These are phyloP conservation scores for Leptographium galeiforme DNA, from an alignment of 2,329 filamentous ascomycete genomes.

Conservation along the genomic window DNA sequence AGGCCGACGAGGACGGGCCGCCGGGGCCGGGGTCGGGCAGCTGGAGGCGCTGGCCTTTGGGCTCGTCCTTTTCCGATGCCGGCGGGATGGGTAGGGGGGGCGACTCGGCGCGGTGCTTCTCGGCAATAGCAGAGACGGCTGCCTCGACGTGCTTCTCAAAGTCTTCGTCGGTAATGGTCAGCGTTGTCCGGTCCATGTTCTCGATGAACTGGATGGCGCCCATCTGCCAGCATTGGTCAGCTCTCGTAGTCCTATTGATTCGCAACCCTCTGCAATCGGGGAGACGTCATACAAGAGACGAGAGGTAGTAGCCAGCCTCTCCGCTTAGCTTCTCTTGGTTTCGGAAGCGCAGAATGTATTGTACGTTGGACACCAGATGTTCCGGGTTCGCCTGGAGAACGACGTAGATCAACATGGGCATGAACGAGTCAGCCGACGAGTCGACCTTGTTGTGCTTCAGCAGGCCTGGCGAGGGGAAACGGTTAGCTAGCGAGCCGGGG, in stretches of 20 bases:
- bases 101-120: conserved; percentile 56
- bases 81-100: conserved; percentile 26
- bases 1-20: conserved; percentile 31
- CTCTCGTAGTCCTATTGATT: too few species aligned
- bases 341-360: conserved; percentile 92
- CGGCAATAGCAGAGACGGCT: conserved; percentile 88
- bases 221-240: conserved; percentile 37
- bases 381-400: conserved; percentile 90
- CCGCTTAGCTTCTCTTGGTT: conserved; percentile 95
- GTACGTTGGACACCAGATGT: conserved; percentile 90
- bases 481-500: too few species aligned
- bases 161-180: conserved; percentile 88
- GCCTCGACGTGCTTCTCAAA: conserved; percentile 95
- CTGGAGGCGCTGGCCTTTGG: conserved; percentile 8
- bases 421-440: conserved; percentile 91
- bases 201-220: conserved; percentile 95
- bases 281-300: conserved; percentile 55
- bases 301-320: conserved; percentile 97
- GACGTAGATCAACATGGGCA: conserved; percentile 89
- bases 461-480: conserved; percentile 41
- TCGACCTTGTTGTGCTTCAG: conserved; percentile 86
- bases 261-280: too few species aligned
- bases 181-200: conserved; percentile 81
- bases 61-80: conserved; percentile 30
- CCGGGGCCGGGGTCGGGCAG: conserved; percentile 17